These are phyloP conservation scores for Sporisorium graminicola DNA, from an alignment of 1,284 basidiomycete genomes.

Conservation along the genomic window DNA sequence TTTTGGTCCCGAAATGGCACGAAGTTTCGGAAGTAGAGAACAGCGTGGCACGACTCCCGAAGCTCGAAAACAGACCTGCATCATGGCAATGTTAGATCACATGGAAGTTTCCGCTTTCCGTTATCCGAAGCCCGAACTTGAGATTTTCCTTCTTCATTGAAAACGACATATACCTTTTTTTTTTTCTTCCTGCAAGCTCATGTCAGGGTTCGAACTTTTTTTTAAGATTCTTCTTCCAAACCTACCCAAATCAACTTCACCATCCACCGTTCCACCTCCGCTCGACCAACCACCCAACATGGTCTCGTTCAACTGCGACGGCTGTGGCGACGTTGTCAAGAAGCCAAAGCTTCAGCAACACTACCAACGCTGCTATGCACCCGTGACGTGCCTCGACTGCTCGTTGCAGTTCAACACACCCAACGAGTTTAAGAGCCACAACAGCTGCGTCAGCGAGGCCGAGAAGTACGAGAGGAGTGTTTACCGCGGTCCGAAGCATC, in stretches of 20 bases:
- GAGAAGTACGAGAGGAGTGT: conserved; percentile 68
- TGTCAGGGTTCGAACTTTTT: conserved; percentile 6
- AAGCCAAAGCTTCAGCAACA: conserved; percentile 69
- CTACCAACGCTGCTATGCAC: conserved; percentile 62
- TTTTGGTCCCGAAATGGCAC: too few species aligned
- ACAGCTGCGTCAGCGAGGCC: conserved; percentile 68
- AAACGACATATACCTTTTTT: not conserved
- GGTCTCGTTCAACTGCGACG: conserved; percentile 68
- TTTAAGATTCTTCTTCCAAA: not conserved
- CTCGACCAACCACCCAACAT: conserved; percentile 33
- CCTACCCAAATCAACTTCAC: not conserved
- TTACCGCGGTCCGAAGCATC: conserved; percentile 44
- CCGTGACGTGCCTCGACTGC: conserved; percentile 69
- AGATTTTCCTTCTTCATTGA: not conserved
- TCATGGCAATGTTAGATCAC: conserved; percentile 2
- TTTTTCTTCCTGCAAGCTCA: not conserved
- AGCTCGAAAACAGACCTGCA: too few species aligned
- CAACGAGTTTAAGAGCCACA: conserved; percentile 66
- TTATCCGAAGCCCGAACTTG: not conserved
- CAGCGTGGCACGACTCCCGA: too few species aligned
- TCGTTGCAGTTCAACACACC: conserved; percentile 63
- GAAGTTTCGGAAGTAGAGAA: too few species aligned
- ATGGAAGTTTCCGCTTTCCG: not conserved
- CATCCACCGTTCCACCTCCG: too few species aligned
- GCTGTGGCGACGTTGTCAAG: conserved; percentile 68